phyloP scores from a whole-genome alignment of 176 grass and related monocot species.

The Stipa capillata region DNA sequence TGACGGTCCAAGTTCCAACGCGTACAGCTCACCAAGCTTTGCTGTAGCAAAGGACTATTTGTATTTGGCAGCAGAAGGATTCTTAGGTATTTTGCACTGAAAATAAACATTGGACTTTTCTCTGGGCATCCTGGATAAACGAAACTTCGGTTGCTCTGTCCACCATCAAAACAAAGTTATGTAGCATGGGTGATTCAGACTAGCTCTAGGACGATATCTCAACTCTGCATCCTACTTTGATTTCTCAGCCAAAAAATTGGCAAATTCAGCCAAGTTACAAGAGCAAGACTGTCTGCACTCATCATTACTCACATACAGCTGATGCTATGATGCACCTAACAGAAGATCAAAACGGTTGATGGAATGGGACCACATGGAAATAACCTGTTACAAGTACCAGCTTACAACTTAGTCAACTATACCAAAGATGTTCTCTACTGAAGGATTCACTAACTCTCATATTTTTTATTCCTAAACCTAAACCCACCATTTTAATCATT shows the following conservation, averaged over 20 bases:
- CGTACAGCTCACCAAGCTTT: too few relatives aligned
- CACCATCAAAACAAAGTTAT: too few relatives aligned
- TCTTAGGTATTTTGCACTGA: too few relatives aligned
- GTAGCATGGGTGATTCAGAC: too few relatives aligned
- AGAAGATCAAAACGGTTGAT: not conserved
- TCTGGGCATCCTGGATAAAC: too few relatives aligned
- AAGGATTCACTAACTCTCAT: not conserved
- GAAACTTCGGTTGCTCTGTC: too few relatives aligned
- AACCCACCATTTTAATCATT: not conserved
- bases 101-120: too few relatives aligned
- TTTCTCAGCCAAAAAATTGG: not conserved
- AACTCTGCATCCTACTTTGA: not conserved
- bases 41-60: too few relatives aligned
- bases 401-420: not conserved
- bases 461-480: conserved; percentile 13
- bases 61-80: too few relatives aligned
- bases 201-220: not conserved
- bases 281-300: not conserved
- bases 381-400: not conserved
- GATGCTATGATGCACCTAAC: not conserved
- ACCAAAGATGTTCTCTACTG: not conserved
- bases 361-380: not conserved
- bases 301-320: not conserved
- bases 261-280: not conserved
- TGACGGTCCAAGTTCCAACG: too few relatives aligned